phyloP scores from a whole-genome alignment of 2,329 filamentous ascomycete genomes.

The Blastomyces silverae region DNA sequence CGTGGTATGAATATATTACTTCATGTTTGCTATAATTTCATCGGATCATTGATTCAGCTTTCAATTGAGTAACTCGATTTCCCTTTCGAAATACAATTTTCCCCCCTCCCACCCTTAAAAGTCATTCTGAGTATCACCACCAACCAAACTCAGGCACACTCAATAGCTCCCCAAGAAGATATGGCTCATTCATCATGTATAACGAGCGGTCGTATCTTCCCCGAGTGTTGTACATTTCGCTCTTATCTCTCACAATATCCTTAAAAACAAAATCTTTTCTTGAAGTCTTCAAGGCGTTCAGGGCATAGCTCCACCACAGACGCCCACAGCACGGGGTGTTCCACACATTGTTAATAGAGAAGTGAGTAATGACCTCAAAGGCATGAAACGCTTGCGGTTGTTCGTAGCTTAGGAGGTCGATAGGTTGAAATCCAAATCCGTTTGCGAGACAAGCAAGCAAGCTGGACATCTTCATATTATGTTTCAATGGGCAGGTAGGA shows the following conservation, averaged over 20 bases:
- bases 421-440: neutral
- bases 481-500: too few relatives aligned
- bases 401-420: neutral
- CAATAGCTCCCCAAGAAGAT: too few relatives aligned
- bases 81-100: neutral
- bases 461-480: too few relatives aligned
- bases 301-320: neutral
- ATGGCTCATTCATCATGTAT: too few relatives aligned
- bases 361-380: neutral
- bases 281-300: neutral
- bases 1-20: neutral
- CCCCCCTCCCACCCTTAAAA: too few relatives aligned
- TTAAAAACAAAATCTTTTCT: neutral
- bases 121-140: too few relatives aligned
- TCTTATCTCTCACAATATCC: neutral
- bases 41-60: neutral
- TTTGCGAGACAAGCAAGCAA: neutral
- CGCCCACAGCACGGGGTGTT: neutral
- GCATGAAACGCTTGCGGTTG: neutral
- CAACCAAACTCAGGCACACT: too few relatives aligned
- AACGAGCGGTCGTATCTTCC: neutral
- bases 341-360: neutral
- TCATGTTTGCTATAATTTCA: neutral
- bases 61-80: neutral
- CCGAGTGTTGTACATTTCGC: too few relatives aligned